These are phyloP conservation scores for Mimosa pudica DNA, from an alignment of 306 rosid genomes.

Conservation along the genomic window DNA sequence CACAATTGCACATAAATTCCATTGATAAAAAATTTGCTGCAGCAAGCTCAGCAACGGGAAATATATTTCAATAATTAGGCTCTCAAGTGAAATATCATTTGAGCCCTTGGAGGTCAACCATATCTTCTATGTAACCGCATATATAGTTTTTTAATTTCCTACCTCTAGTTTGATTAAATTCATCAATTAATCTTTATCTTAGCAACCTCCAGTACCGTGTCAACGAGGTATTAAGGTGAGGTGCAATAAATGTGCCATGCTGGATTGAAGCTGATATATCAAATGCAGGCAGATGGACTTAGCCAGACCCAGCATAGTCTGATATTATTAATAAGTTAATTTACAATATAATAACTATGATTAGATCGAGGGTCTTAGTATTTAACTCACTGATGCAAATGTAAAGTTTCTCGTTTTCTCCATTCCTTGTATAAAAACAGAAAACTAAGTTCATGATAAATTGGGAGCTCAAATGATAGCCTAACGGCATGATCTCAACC, in stretches of 20 bases:
- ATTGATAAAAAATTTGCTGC: no score
- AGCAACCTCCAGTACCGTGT: no score
- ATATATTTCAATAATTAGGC: no score
- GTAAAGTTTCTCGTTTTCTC: neutral
- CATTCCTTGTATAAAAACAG: neutral
- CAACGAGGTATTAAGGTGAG: no score
- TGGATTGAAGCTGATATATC: neutral
- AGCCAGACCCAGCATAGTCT: neutral
- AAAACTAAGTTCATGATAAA: conserved; percentile 2
- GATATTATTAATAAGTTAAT: neutral
- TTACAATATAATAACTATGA: neutral
- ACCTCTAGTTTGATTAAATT: no score
- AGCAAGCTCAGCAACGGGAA: no score
- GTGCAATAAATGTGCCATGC: neutral
- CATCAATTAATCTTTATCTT: no score
- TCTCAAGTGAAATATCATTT: no score
- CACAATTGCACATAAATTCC: no score
- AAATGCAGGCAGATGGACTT: conserved; percentile 1
- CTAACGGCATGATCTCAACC: neutral
- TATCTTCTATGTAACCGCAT: no score
- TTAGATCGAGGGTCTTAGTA: neutral
- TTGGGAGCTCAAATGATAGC: conserved; percentile 5
- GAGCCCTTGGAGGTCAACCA: no score
- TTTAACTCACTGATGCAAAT: conserved; percentile 14
- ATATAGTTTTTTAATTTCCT: no score